Conservation (phyloP, 495 filamentous ascomycete species). For the Immersiella caudata region DNA sequence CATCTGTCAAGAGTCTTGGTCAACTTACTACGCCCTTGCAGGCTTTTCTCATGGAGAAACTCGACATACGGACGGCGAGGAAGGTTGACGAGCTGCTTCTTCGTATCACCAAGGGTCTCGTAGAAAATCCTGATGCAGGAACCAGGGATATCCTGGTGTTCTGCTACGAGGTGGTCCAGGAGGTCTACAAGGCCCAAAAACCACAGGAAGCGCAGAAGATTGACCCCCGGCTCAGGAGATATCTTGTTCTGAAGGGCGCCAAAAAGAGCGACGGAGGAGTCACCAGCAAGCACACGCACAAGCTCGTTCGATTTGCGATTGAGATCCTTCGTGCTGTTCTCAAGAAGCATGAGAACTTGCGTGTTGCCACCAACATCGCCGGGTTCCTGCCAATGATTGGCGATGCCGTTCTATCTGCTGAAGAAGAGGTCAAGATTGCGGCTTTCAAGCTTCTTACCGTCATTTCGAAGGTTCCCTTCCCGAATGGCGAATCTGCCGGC, state of each 20-base stretch:
- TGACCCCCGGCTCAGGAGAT: conserved; percentile 66
- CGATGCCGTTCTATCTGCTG: conserved; percentile 75
- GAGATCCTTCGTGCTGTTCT: conserved; percentile 81
- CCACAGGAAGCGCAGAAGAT: conserved; percentile 48
- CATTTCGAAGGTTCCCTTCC: conserved; percentile 80
- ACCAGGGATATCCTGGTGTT: conserved; percentile 82
- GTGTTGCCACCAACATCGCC: conserved; percentile 73
- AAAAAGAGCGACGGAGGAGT: conserved; percentile 66
- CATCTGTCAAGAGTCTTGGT: conserved; percentile 72
- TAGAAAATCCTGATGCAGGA: conserved; percentile 74
- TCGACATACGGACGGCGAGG: conserved; percentile 73
- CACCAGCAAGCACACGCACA: conserved; percentile 77
- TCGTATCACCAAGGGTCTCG: conserved; percentile 78
- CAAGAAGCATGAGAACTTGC: conserved; percentile 76
- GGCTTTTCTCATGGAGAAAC: conserved; percentile 74
- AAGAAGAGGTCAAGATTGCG: conserved; percentile 89
- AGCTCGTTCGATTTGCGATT: conserved; percentile 81
- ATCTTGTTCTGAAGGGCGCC: conserved; percentile 74
- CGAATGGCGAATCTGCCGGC: conserved; percentile 67
- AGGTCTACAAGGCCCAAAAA: conserved; percentile 68
- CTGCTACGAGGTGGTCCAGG: conserved; percentile 89
- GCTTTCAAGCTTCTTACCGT: conserved; percentile 80
- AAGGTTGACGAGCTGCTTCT: conserved; percentile 90
- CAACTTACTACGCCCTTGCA: conserved; percentile 77
- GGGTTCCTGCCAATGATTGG: conserved; percentile 88